A percentile compares a stretch with the other conserved stretches of the same genome.
phyloP scores from a whole-genome alignment of 148 eudicot species.

The Amaranthus cruentus region DNA sequence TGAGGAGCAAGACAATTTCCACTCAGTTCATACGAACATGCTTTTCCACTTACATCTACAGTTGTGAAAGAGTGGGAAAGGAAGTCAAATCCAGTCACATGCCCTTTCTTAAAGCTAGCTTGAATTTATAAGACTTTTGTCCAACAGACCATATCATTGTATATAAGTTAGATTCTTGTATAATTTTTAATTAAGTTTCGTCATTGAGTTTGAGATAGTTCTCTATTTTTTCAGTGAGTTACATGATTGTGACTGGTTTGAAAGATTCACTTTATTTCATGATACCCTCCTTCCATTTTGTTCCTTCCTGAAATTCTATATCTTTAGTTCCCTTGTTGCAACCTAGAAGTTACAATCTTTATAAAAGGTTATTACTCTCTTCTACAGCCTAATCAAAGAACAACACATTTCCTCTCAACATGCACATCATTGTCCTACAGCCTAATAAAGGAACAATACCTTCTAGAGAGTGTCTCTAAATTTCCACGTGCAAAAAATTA shows the following conservation, averaged over 20 bases:
- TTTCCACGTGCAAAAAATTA: too few relatives aligned
- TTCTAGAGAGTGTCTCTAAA: too few relatives aligned
- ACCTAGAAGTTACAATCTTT: neutral
- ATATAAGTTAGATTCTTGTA: neutral
- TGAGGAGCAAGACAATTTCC: too few relatives aligned
- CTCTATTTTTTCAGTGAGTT: neutral
- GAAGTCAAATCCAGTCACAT: too few relatives aligned
- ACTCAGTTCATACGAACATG: too few relatives aligned
- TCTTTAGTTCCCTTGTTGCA: neutral
- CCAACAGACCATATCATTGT: neutral
- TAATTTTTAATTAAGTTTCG: neutral
- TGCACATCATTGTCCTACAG: neutral
- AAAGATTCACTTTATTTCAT: neutral
- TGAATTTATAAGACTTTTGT: neutral
- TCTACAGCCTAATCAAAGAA: too few relatives aligned
- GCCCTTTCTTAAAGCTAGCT: neutral
- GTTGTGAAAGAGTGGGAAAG: neutral
- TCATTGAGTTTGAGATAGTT: neutral
- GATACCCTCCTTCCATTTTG: neutral
- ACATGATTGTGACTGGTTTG: neutral
- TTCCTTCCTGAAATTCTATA: neutral
- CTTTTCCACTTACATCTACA: neutral
- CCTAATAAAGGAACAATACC: too few relatives aligned
- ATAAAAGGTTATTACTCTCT: neutral
- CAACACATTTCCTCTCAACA: neutral